Conservation (phyloP, 2,329 filamentous ascomycete species). For the Paracoccidioides lutzii region DNA sequence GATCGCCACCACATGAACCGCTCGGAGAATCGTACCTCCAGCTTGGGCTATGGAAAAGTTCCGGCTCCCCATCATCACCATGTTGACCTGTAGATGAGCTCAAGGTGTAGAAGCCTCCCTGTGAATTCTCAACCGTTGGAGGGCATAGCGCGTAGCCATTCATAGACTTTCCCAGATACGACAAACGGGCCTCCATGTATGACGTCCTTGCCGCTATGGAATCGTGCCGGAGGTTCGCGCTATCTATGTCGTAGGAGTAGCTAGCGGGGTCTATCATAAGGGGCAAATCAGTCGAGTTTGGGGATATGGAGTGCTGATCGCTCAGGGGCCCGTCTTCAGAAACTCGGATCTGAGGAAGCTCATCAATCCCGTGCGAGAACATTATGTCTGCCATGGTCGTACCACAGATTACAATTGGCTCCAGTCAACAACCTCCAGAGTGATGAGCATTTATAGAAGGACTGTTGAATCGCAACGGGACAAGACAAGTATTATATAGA, state of each 20-base stretch:
- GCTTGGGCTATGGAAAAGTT: not conserved
- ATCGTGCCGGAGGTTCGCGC: not conserved
- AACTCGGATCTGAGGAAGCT: constrained; percentile 4
- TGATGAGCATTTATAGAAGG: not conserved
- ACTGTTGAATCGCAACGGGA: no score
- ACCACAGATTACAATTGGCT: not conserved
- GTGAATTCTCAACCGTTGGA: constrained; percentile 1
- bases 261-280: not conserved
- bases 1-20: constrained; percentile 10
- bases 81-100: not conserved
- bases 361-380: not conserved
- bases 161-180: constrained; percentile 8
- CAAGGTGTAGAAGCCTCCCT: constrained; percentile 1
- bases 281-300: not conserved
- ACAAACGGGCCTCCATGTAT: constrained; percentile 7
- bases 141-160: constrained; percentile 2
- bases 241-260: not conserved
- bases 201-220: constrained; percentile 1
- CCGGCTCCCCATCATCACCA: constrained; percentile 2
- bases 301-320: not conserved
- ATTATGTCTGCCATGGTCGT: not conserved
- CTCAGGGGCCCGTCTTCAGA: constrained; percentile 1
- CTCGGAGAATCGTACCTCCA: constrained; percentile 10
- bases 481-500: not conserved
- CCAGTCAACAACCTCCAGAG: not conserved